Evolutionary conservation across 1,139 yeast species (phyloP), one percentile per base, ranked within the genome.

Genomic region (Yamadazyma conglobata): DNA sequence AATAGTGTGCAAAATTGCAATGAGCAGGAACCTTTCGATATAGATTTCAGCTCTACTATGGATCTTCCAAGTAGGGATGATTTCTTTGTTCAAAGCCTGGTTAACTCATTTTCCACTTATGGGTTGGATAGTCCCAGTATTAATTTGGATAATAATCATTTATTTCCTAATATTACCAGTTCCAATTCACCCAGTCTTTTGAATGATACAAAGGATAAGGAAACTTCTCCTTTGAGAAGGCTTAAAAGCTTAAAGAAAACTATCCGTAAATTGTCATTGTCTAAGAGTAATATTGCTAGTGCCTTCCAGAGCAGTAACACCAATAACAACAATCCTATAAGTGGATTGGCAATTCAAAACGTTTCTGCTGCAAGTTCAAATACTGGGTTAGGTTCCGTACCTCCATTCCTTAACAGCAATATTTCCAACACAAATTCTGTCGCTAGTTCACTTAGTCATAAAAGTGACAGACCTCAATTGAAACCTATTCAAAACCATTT

Each of bases 141-240:
- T 13, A 44, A 40, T 32, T 40, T 51, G 25, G 49, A 49, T 22
- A 39, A 38, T 34, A 38, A 34, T 21, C 49, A 42, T 24, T 25
- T 46, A 28, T 57, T 56, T 29, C 59, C 60, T 9, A 39, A 50
- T 24, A 38, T 38, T 15, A 35, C 32, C 18, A 42, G 45, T 22
- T 27, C 45, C 20, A 43, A 38, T 23, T 39, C 50, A 13, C 22
- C 29, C 4, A 28, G 27, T 19, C 22, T 22, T 21, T 10, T 26
- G 10, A 28, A 21, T 11, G 22, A 25, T 10, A 26, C 27, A 10
- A 25, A 20, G 10, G 21, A 35, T 27, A 24, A 29, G 22, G 48
- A 42, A 39, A 44, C 61, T 1, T 49, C 57, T 27, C 68, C 70
- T 27, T 54, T 66, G 38, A 62, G 64, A 39, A 55, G 64, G 35